Evolutionary conservation across 148 eudicot genomes (phyloP).

Genomic region (Bassia scoparia): DNA sequence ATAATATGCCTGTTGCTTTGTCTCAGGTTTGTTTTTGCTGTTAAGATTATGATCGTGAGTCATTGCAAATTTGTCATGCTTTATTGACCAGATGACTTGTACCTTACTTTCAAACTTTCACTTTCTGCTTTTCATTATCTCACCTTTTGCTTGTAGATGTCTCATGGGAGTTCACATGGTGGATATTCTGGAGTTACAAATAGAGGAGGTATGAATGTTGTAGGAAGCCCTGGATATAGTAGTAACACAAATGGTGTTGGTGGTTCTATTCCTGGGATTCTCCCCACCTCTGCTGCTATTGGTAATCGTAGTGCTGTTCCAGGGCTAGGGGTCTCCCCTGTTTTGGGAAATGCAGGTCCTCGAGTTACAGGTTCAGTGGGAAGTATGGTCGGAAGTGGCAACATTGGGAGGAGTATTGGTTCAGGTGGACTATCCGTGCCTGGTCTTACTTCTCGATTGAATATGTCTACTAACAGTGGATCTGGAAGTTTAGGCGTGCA

Average conservation of each 20-base stretch:
- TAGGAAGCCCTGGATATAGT: constrained; percentile 85
- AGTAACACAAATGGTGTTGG: constrained; percentile 72
- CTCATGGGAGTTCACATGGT: constrained; percentile 87
- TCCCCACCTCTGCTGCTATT: constrained; percentile 83
- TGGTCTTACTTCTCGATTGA: constrained; percentile 80
- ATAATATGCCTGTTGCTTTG: constrained; percentile 65
- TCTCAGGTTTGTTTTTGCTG: constrained; percentile 55
- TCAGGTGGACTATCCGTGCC: constrained; percentile 89
- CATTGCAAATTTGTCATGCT: not conserved
- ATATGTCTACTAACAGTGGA: constrained; percentile 68
- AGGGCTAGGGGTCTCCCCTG: constrained; percentile 79
- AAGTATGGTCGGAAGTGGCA: constrained; percentile 74
- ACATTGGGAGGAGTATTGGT: constrained; percentile 70
- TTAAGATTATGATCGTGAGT: not conserved
- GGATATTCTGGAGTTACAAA: constrained; percentile 85
- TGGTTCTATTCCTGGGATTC: constrained; percentile 94
- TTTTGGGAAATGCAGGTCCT: constrained; percentile 78
- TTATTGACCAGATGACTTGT: not conserved
- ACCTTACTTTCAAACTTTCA: not conserved
- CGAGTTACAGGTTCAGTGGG: constrained; percentile 83
- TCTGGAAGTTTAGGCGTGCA: constrained; percentile 80
- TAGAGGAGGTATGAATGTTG: constrained; percentile 92
- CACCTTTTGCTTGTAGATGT: constrained; percentile 45
- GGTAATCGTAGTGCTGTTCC: constrained; percentile 81
- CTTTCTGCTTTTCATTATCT: not conserved